phyloP scores from a whole-genome alignment of 305 asterid species.

The Fraxinus platypoda region DNA sequence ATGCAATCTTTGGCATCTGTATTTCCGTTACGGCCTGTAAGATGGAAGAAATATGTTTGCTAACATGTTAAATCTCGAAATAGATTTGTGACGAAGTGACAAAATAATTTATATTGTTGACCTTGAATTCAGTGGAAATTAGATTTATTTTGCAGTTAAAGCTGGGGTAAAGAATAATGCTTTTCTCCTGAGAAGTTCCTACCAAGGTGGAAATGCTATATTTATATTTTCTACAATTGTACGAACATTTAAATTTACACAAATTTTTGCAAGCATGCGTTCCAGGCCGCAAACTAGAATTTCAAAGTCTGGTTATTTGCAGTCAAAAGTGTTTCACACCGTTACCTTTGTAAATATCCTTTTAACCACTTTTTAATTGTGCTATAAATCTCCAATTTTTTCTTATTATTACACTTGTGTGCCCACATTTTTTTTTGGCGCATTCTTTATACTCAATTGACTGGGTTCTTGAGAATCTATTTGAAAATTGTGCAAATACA shows the following conservation, averaged over 20 bases:
- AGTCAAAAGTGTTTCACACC: not conserved
- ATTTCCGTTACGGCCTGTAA: not conserved
- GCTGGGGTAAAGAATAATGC: not conserved
- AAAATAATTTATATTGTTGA: not conserved
- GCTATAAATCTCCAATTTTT: not conserved
- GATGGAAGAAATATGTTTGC: not conserved
- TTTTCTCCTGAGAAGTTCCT: not conserved
- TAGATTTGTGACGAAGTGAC: not conserved
- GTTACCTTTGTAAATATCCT: not conserved
- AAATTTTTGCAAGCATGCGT: not conserved
- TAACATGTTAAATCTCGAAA: not conserved
- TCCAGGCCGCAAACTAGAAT: not conserved
- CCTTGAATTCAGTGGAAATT: not conserved
- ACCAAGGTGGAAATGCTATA: not conserved
- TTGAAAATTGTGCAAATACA: not conserved
- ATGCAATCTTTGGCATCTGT: not conserved
- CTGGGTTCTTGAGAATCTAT: not conserved
- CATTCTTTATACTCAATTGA: not conserved
- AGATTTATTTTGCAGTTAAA: not conserved
- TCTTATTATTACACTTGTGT: not conserved
- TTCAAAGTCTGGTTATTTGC: not conserved
- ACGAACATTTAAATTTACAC: not conserved
- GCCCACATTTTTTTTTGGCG: not conserved
- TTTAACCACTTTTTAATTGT: not conserved
- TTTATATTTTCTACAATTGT: not conserved